Evolutionary conservation across 805 yeast species (phyloP), one percentile per base, ranked within the genome.

Genomic region (Candida suzukii): DNA sequence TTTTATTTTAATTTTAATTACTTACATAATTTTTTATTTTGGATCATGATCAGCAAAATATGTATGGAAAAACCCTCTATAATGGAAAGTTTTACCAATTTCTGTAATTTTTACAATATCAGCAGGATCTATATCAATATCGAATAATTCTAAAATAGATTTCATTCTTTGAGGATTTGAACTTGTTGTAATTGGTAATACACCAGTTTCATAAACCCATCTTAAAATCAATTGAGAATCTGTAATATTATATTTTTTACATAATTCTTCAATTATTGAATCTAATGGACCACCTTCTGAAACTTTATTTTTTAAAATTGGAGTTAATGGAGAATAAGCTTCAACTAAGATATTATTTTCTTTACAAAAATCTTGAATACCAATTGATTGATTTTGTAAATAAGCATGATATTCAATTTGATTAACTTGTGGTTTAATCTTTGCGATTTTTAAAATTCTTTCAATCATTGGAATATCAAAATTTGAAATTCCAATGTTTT

Each of bases 141-240:
- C 69, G 47, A 76, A 78, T 27, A 81, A 61, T 16, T 74, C 73
- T 46, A 77, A 63, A 14, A 78, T 70, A 50, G 79, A 78, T 43
- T 61, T 53, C 46, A 83, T 68, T 57, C 95, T 73, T 39, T 70
- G 71, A 21, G 57, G 55, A 42, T 75, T 73, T 3, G 81, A 70
- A 2, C 88, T 76, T 12, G 93, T 84, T 6, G 95, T 87, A 18
- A 87, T 64, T 20, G 95, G 95, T 31, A 84, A 55, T 8, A 80
- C 71, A 16, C 83, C 84, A 17, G 61, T 61, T 55, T 80, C 81
- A 42, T 75, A 68, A 9, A 81, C 80, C 83, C 88, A 85, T 58
- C 87, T 70, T 46, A 86, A 68, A 43, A 84, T 60, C 40, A 86
- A 65, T 51, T 76, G 83, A n/a, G 83, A 77, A 30, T 70, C 68